Percentiles rank a stretch among this genome's conserved stretches.
Evolutionary conservation across 2,329 filamentous ascomycete species (phyloP).

Genomic region (Neonectria neomacrospora): DNA sequence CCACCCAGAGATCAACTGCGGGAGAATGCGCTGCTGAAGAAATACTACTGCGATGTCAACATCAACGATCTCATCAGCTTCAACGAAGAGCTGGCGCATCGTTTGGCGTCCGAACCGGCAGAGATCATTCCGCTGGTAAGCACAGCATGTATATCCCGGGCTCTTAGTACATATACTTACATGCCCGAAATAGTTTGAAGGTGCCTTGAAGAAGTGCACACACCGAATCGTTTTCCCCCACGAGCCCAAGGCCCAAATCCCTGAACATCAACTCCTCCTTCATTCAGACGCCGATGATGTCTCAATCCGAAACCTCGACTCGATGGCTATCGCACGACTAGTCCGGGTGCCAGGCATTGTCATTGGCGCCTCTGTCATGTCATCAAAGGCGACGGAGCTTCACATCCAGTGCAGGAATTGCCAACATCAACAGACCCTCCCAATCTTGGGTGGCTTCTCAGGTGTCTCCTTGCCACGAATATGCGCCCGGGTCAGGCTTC

Average conservation of each 20-base stretch:
- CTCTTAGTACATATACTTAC: conserved; percentile 17
- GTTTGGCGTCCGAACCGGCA: conserved; percentile 86
- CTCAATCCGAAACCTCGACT: conserved; percentile 93
- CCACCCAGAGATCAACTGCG: conserved; percentile 84
- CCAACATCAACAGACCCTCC: conserved; percentile 74
- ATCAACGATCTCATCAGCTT: conserved; percentile 95
- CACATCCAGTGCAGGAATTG: conserved; percentile 91
- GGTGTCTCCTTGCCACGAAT: conserved; percentile 85
- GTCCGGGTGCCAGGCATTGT: conserved; percentile 97
- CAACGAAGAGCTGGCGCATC: conserved; percentile 93
- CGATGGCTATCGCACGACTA: conserved; percentile 91
- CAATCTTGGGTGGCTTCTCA: conserved; percentile 85
- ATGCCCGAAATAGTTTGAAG: conserved; percentile 77
- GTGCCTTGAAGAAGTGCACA: conserved; percentile 88
- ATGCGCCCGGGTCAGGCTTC: conserved; percentile 73
- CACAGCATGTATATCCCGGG: background rate
- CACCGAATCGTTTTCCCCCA: conserved; percentile 92
- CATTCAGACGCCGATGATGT: conserved; percentile 92
- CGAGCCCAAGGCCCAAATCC: conserved; percentile 73
- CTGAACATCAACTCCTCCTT: conserved; percentile 92
- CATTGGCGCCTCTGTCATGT: conserved; percentile 95
- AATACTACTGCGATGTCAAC: conserved; percentile 96
- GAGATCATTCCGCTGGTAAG: conserved; percentile 91
- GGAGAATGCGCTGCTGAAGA: conserved; percentile 93
- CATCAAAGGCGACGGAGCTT: conserved; percentile 90